Evolutionary conservation across 805 yeast species (phyloP), one percentile per base, ranked within the genome.

Genomic region (Ogataea allantospora): DNA sequence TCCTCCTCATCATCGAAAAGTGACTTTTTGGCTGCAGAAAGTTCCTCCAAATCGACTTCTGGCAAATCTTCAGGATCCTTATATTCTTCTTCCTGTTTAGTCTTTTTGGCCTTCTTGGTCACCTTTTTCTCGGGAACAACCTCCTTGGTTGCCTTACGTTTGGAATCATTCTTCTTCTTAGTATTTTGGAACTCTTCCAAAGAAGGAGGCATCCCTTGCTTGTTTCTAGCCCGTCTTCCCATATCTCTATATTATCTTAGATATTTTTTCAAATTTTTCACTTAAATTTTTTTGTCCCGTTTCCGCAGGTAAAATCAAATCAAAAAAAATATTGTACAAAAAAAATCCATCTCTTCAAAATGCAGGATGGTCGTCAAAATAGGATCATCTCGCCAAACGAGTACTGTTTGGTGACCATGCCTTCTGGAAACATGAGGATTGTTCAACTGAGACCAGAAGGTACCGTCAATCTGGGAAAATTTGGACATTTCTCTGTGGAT

Each of bases 211-310:
- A 76, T 85, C 30, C 88, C 93, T 68, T 91, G 98, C 72, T 87
- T 91, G 55, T 87, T 83, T 65, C 83, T 88, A 42, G 87, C 86
- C 70, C 86, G 82, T 77, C 96, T 83, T 62, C 98, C 98, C 95
- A 89, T 87, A 13, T 31, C 29, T 14, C 15, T 42, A n/a, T 22
- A 20, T n/a, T n/a, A n/a, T 38, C 27, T 19, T 30, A 40, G 27
- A 26, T 34, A 30, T 29, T 40, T 40, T 40, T 35, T 36, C 32
- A 40, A 33, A 35, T 37, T 42, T 41, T 43, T 39, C 43, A 38
- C 38, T 22, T 39, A 22, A 35, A 36, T 44, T 43, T 44, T 41
- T 41, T 27, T 17, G 35, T 44, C 48, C 47, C 48, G 46, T 33
- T 44, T 38, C 22, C 25, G 28, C 34, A 33, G 29, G 40, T 35